A percentile compares a stretch with the other conserved stretches of the same genome.
phyloP scores from a whole-genome alignment of 192 early-diverging fungal species.

The Irineochytrium annulatum region DNA sequence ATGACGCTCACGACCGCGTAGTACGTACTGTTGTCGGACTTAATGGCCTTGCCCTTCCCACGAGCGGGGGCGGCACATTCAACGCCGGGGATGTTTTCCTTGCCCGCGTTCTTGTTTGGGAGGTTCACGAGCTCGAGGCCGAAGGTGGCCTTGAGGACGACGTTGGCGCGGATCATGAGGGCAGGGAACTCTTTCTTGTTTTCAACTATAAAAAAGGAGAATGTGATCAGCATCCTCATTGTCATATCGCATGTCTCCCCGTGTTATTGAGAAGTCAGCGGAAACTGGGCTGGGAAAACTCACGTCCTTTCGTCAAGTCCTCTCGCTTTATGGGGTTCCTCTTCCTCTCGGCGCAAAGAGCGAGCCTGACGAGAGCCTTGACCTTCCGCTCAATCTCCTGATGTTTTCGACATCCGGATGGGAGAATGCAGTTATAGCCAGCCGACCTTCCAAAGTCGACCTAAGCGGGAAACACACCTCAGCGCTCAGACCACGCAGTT shows the following conservation, averaged over 20 bases:
- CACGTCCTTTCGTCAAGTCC: constrained; percentile 11
- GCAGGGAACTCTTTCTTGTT: constrained; percentile 3
- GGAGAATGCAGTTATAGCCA: too few relatives aligned
- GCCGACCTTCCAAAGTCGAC: too few relatives aligned
- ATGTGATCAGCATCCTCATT: neutral
- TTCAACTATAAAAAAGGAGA: neutral
- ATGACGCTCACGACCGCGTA: too few relatives aligned
- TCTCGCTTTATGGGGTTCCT: constrained; percentile 7
- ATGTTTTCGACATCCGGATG: too few relatives aligned
- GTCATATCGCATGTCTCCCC: neutral
- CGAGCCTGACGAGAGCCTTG: constrained; percentile 17
- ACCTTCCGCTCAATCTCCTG: constrained; percentile 10
- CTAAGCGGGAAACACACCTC: too few relatives aligned
- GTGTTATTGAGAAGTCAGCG: neutral
- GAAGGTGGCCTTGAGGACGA: constrained; percentile 8
- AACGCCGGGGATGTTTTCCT: too few relatives aligned
- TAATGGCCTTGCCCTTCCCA: too few relatives aligned
- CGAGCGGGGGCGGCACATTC: too few relatives aligned
- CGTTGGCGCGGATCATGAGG: constrained; percentile 13
- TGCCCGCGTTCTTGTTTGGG: constrained; percentile 3
- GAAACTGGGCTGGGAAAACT: neutral
- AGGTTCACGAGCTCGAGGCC: constrained; percentile 13
- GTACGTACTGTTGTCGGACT: too few relatives aligned
- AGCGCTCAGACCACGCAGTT: too few relatives aligned
- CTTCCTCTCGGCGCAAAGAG: constrained; percentile 1